Evolutionary conservation across 306 rosid genomes (phyloP).

Genomic region (Oxytropis ochrocephala): DNA sequence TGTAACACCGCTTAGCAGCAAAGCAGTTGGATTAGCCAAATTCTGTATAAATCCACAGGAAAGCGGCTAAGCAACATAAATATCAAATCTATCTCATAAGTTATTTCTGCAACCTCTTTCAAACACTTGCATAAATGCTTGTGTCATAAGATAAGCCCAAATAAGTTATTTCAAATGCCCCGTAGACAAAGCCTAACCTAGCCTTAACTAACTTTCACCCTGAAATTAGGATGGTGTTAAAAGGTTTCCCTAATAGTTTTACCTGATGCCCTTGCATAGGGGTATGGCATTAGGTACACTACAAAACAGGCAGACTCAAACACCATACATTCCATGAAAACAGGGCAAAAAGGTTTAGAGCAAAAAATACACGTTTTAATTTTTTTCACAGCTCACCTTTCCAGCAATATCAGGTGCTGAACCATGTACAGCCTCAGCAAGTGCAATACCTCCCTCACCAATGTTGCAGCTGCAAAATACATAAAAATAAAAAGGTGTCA

Average conservation of each 20-base stretch:
- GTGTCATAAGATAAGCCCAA: too few relatives aligned
- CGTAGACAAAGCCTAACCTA: not conserved
- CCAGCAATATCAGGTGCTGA: constrained; percentile 99
- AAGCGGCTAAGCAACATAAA: not conserved
- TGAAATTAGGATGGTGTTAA: not conserved
- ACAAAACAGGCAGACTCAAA: not conserved
- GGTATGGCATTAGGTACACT: not conserved
- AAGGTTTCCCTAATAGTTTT: not conserved
- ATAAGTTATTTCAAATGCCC: too few relatives aligned
- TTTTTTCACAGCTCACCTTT: constrained; percentile 59
- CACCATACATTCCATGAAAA: not conserved
- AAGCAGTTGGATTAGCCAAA: constrained; percentile 95
- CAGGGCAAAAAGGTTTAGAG: not conserved
- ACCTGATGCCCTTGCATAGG: not conserved
- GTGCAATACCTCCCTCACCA: constrained; percentile 98
- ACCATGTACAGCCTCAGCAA: constrained; percentile 99
- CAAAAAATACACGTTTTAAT: too few relatives aligned
- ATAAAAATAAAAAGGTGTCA: constrained; percentile 15
- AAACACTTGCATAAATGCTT: too few relatives aligned
- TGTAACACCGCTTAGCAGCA: constrained; percentile 74
- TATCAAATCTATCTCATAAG: too few relatives aligned
- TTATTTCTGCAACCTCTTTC: too few relatives aligned
- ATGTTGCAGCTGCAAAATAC: constrained; percentile 69
- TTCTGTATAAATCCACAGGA: constrained; percentile 44
- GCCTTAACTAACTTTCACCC: not conserved